Conservation (phyloP, 345 rosid genomes). For the Streptanthus diversifolius region DNA sequence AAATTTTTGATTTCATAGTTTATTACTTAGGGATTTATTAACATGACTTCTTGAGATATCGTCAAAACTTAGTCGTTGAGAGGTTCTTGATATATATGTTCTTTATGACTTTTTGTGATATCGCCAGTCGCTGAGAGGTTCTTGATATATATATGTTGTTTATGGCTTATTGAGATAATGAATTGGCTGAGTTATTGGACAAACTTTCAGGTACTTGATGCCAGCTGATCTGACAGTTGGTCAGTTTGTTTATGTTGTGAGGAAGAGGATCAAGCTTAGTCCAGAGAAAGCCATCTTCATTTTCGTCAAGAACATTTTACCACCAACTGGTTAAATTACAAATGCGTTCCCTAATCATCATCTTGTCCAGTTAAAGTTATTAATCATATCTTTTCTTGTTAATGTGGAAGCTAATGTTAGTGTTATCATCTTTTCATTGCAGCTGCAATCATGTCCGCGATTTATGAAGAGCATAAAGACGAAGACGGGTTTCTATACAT, state of each 20-base stretch:
- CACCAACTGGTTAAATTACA: conserved; percentile 46
- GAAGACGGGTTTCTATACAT: conserved; percentile 59
- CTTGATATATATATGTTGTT: not conserved
- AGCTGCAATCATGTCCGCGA: conserved; percentile 59
- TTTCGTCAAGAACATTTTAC: conserved; percentile 50
- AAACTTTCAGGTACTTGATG: conserved; percentile 45
- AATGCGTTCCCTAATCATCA: not conserved
- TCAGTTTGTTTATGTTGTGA: conserved; percentile 58
- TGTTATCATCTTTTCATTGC: not conserved
- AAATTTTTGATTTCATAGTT: not conserved
- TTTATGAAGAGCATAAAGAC: conserved; percentile 41
- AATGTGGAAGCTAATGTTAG: not conserved
- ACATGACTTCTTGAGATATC: not conserved
- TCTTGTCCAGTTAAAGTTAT: not conserved
- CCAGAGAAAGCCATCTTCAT: conserved; percentile 62
- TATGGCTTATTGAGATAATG: not conserved
- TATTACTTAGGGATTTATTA: not conserved
- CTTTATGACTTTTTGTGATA: too few relatives aligned
- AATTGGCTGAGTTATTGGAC: not conserved
- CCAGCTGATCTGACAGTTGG: conserved; percentile 65
- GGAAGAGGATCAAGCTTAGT: conserved; percentile 56
- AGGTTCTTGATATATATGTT: too few relatives aligned
- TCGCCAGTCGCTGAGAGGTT: too few relatives aligned
- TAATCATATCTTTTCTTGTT: too few relatives aligned
- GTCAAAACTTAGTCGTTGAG: too few relatives aligned